phyloP scores from a whole-genome alignment of 176 grass and related monocot species.

The Triticum urartu region DNA sequence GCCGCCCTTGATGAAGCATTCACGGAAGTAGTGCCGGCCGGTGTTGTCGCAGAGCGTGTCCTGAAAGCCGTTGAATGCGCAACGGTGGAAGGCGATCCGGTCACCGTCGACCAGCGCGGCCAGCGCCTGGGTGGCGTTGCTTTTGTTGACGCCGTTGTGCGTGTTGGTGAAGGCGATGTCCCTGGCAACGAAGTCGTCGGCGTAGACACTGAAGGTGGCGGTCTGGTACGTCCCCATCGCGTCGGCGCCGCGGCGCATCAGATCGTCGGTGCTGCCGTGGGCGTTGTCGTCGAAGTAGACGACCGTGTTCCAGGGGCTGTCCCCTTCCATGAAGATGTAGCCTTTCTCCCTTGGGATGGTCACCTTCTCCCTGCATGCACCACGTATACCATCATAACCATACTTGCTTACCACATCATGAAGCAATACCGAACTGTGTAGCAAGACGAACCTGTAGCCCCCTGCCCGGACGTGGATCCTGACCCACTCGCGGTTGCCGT shows the following conservation, averaged over 20 bases:
- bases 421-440: not conserved
- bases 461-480: conserved; percentile 38
- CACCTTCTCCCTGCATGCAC: not conserved
- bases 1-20: too few relatives aligned
- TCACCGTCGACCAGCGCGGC: too few relatives aligned
- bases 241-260: not conserved
- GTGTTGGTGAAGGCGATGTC: too few relatives aligned
- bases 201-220: not conserved
- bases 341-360: not conserved
- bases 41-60: too few relatives aligned
- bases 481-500: conserved; percentile 45
- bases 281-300: not conserved
- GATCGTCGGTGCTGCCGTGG: not conserved
- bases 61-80: too few relatives aligned
- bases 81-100: too few relatives aligned
- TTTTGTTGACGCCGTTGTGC: too few relatives aligned
- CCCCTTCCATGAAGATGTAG: not conserved
- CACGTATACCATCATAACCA: too few relatives aligned
- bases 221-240: not conserved
- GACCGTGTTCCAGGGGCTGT: not conserved
- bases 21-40: too few relatives aligned
- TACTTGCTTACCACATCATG: too few relatives aligned
- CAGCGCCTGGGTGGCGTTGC: too few relatives aligned
- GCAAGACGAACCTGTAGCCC: conserved; percentile 16
- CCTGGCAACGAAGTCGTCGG: too few relatives aligned